These are phyloP conservation scores for Paecilomyces niveus DNA, from an alignment of 2,329 filamentous ascomycete genomes.

Conservation along the genomic window DNA sequence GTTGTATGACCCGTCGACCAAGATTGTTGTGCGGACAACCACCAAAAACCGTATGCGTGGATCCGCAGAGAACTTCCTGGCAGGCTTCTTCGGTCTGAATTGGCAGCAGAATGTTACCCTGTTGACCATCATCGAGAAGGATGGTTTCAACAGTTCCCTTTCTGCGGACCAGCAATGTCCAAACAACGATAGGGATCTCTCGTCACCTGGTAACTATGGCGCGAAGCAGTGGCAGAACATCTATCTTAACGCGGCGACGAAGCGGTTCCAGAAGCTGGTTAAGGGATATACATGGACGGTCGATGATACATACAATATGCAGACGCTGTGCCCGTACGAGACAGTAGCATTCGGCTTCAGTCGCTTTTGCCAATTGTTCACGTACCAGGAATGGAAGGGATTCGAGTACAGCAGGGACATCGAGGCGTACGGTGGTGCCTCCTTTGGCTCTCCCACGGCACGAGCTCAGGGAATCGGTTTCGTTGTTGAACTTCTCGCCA, in stretches of 20 bases:
- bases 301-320: conserved; percentile 58
- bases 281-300: conserved; percentile 57
- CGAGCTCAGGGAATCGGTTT: conserved; percentile 68
- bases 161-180: conserved; percentile 62
- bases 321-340: conserved; percentile 70
- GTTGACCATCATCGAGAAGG: conserved; percentile 62
- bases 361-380: conserved; percentile 67
- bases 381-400: conserved; percentile 64
- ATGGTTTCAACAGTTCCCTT: conserved; percentile 62
- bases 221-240: conserved; percentile 52
- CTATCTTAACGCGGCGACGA: conserved; percentile 60
- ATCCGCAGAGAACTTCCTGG: conserved; percentile 69
- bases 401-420: conserved; percentile 68
- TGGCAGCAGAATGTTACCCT: conserved; percentile 67
- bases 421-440: conserved; percentile 54
- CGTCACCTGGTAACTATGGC: conserved; percentile 48
- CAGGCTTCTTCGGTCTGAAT: conserved; percentile 69
- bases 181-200: conserved; percentile 46
- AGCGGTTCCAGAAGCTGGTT: conserved; percentile 51
- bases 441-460: conserved; percentile 58
- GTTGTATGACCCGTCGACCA: conserved; percentile 64
- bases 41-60: conserved; percentile 73
- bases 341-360: conserved; percentile 71
- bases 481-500: conserved; percentile 65
- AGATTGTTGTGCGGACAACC: conserved; percentile 66